A percentile compares a stretch with the other conserved stretches of the same genome.
phyloP scores from a whole-genome alignment of 495 filamentous ascomycete species.

The Jackrogersella multiformis region DNA sequence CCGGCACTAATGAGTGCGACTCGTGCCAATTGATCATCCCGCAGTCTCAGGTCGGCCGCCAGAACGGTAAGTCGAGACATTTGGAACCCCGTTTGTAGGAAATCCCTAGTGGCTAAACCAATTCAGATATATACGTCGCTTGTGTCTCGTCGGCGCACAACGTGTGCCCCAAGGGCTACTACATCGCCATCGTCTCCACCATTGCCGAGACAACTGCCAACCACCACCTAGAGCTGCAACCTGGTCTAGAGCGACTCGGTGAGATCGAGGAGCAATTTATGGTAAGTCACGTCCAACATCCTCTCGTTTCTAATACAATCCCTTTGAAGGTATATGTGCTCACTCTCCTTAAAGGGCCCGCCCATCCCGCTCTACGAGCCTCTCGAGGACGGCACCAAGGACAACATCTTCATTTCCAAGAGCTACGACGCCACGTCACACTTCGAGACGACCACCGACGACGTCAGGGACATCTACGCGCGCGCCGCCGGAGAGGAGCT shows the following conservation, averaged over 20 bases:
- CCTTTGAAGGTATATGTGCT: conserved; percentile 1
- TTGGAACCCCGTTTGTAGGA: neutral
- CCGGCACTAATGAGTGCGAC: conserved; percentile 84
- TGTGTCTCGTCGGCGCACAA: conserved; percentile 96
- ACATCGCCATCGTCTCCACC: conserved; percentile 97
- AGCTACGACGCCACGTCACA: conserved; percentile 98
- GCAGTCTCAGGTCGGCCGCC: conserved; percentile 93
- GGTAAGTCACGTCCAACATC: conserved; percentile 51
- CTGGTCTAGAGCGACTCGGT: conserved; percentile 92
- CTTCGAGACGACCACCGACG: conserved; percentile 91
- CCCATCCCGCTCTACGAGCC: conserved; percentile 95
- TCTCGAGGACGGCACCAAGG: conserved; percentile 81
- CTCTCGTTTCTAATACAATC: neutral
- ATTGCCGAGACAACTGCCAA: conserved; percentile 92
- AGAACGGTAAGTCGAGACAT: conserved; percentile 73
- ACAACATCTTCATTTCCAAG: conserved; percentile 97
- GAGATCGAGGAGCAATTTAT: conserved; percentile 97
- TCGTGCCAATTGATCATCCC: conserved; percentile 97
- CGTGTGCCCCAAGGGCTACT: conserved; percentile 98
- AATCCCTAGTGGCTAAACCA: conserved; percentile 6
- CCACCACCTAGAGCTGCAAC: conserved; percentile 93
- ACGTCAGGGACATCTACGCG: conserved; percentile 92
- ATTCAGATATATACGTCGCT: conserved; percentile 94
- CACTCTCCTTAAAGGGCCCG: conserved; percentile 60
- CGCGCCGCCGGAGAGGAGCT: conserved; percentile 89